Evolutionary conservation across 225 moss, liverwort and hornwort genomes (phyloP).

Genomic region (Lunularia cruciata): DNA sequence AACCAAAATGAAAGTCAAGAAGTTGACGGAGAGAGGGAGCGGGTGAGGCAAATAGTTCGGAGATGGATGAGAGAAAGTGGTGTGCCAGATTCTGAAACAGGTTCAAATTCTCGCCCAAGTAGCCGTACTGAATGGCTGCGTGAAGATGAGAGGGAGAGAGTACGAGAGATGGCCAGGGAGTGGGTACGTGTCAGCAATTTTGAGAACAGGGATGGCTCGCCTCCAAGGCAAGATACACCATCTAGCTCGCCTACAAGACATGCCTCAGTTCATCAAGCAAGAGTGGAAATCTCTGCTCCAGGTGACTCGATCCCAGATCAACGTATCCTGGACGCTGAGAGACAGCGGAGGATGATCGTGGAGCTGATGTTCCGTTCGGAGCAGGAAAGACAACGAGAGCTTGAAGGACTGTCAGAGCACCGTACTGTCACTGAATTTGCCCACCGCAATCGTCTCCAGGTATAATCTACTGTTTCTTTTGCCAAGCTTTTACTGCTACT

Average conservation of each 20-base stretch:
- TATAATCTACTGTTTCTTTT: not conserved
- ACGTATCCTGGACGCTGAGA: constrained; percentile 39
- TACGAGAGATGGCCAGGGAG: constrained; percentile 63
- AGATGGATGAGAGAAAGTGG: constrained; percentile 64
- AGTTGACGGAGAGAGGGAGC: constrained; percentile 58
- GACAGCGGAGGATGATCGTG: constrained; percentile 52
- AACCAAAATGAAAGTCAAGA: constrained; percentile 20
- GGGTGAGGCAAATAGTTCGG: constrained; percentile 66
- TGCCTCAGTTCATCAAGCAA: constrained; percentile 8
- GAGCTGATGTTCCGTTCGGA: constrained; percentile 65
- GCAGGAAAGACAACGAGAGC: constrained; percentile 71
- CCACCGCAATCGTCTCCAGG: constrained; percentile 74
- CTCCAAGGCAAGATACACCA: constrained; percentile 20
- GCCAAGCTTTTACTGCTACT: not conserved
- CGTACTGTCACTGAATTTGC: constrained; percentile 72
- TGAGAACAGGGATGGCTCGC: constrained; percentile 25
- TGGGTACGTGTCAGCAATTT: constrained; percentile 61
- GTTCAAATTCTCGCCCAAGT: constrained; percentile 36
- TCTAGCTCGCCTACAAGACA: constrained; percentile 13
- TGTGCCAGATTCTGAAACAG: constrained; percentile 43
- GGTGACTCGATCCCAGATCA: constrained; percentile 28
- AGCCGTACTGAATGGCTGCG: constrained; percentile 59
- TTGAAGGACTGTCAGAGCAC: constrained; percentile 66
- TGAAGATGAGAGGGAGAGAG: constrained; percentile 68
- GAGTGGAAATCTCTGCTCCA: constrained; percentile 13